Evolutionary conservation across 2,329 filamentous ascomycete species (phyloP), one percentile per base, ranked within the genome.

Genomic region (Stagonosporopsis vannaccii): DNA sequence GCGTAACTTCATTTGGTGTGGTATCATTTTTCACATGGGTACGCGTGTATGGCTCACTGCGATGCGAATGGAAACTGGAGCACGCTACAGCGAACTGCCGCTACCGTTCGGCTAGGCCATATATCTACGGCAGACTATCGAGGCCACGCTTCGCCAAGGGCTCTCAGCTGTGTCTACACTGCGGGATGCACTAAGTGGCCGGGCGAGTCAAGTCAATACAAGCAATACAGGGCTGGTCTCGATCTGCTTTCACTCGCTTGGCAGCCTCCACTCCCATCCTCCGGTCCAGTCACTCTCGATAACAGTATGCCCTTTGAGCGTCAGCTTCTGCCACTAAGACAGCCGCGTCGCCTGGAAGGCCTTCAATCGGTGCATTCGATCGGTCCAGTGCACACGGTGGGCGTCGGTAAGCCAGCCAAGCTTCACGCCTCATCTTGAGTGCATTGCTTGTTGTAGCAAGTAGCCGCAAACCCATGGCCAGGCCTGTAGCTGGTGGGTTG

Each of bases 381-480:
- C 13, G 20, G 44, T 37, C 32, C 30, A 48, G 36, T 25, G 20
- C 28, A 19, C 23, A 11, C 6, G 13, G 13, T 37, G 17, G 20
- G 17, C 23, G 11, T 40, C 19, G 3, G 11, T 22, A 48, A 46
- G 43, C 37, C 19, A 37, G 30, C 30, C 28, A 54, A 54, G 44
- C 51, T 48, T 51, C 15, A 42, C n/a, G 43, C 44, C 13, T 42
- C 19, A 6, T 32, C 44, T 37, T 32, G 37, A 11, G 19, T 23
- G 17, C 22, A 32, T 51, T 51, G 48, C 48, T 51, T 44, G 48
- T 51, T 37, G 32, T 19, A 40, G 32, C 23, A 13, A 42, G 37
- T 37, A 36, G 43, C 15, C 19, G 37, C 25, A 47, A 17, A 13
- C 28, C 20, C 40, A 39, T 25, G 22, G 28, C 47, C n/a, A 19